Evolutionary conservation across 352 stramenopile genomes (phyloP).

Genomic region (Phytophthora agathidicida): DNA sequence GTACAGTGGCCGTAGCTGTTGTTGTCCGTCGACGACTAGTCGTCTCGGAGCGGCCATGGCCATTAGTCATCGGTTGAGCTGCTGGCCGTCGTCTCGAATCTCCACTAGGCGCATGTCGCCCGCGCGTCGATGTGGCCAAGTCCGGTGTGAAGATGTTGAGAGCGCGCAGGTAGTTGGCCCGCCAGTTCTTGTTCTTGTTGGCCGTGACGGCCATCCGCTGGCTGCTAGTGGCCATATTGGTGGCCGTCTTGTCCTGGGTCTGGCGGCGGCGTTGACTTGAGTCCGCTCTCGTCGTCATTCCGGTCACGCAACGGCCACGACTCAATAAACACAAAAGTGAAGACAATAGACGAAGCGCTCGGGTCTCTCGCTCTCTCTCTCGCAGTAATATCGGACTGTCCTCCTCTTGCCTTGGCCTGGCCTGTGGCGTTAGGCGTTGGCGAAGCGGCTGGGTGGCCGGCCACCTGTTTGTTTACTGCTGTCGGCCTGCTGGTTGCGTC

Average conservation of each 20-base stretch:
- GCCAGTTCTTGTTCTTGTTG: conserved; percentile 68
- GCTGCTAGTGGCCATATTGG: conserved; percentile 23
- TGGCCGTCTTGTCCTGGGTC: conserved; percentile 5
- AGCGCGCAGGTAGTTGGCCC: conserved; percentile 77
- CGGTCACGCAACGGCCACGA: too few relatives aligned
- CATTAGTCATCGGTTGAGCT: not conserved
- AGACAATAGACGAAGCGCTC: conserved; percentile 3
- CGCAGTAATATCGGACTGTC: too few relatives aligned
- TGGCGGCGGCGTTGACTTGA: conserved; percentile 1
- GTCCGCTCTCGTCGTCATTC: conserved; percentile 17
- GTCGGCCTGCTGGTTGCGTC: conserved; percentile 23
- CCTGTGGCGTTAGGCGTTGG: conserved; percentile 1
- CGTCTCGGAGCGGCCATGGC: conserved; percentile 8
- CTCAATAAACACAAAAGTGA: not conserved
- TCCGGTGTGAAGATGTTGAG: conserved; percentile 76
- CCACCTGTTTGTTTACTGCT: too few relatives aligned
- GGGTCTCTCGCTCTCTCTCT: not conserved
- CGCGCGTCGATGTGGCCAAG: conserved; percentile 26
- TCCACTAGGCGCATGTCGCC: not conserved
- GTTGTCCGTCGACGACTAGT: conserved; percentile 1
- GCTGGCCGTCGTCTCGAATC: not conserved
- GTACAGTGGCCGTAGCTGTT: not conserved
- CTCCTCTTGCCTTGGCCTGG: not conserved
- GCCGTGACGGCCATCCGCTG: conserved; percentile 28
- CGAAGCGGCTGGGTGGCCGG: not conserved